These are phyloP conservation scores for Emericellopsis atlantica DNA, from an alignment of 2,329 filamentous ascomycete genomes.

Conservation along the genomic window DNA sequence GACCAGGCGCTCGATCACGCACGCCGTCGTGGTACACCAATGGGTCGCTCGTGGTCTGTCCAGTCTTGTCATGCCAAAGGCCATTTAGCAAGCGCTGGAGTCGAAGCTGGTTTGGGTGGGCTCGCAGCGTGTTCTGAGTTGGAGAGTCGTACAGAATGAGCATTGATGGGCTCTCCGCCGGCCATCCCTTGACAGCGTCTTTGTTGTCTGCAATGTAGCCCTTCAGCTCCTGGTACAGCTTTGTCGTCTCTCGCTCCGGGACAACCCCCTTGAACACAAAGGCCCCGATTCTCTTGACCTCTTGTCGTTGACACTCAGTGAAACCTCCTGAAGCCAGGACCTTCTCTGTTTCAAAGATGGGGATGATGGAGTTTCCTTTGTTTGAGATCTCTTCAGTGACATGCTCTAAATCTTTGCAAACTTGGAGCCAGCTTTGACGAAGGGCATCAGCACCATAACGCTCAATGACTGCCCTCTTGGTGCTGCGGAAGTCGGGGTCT, in stretches of 20 bases:
- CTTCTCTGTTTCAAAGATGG: conserved; percentile 13
- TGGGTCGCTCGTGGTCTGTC: conserved; percentile 17
- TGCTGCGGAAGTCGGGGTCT: conserved; percentile 11
- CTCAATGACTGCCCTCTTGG: conserved; percentile 20
- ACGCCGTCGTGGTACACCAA: conserved; percentile 24
- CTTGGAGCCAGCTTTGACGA: conserved; percentile 21
- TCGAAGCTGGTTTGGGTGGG: conserved; percentile 21
- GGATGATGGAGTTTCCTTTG: conserved; percentile 18
- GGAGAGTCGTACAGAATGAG: conserved; percentile 24
- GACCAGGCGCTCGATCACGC: conserved; percentile 21
- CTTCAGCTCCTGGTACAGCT: conserved; percentile 16
- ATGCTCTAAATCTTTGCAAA: conserved; percentile 19
- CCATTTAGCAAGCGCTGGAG: conserved; percentile 22
- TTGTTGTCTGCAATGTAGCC: conserved; percentile 19
- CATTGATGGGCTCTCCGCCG: conserved; percentile 21
- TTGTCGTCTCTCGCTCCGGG: conserved; percentile 8
- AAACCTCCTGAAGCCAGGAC: conserved; percentile 10
- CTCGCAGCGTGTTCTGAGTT: conserved; percentile 21
- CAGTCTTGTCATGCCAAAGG: conserved; percentile 20
- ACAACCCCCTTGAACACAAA: conserved; percentile 10
- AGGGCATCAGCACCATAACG: conserved; percentile 22
- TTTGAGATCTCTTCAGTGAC: conserved; percentile 21
- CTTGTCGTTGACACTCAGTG: conserved; percentile 8
- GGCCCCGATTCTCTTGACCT: conserved; percentile 12
- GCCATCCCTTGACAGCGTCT: conserved; percentile 17